phyloP scores from a whole-genome alignment of 805 yeast species.

The Teunomyces tritomae region DNA sequence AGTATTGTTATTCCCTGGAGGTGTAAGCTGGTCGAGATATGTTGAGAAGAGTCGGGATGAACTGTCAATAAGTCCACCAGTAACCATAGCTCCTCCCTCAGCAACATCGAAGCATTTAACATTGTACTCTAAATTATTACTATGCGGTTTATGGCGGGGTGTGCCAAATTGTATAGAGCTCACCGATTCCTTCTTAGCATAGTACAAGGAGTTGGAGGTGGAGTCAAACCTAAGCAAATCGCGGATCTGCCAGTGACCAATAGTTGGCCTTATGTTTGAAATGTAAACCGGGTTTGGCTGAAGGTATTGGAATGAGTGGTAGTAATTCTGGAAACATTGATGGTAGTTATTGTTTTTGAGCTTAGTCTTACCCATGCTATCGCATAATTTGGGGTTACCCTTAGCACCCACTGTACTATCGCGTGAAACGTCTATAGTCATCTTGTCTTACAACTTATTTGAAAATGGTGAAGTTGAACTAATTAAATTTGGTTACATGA shows the following conservation, averaged over 20 bases:
- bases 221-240: slow-evolving; percentile 60
- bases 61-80: slow-evolving; percentile 50
- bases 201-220: slow-evolving; percentile 47
- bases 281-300: slow-evolving; percentile 37
- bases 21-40: slow-evolving; percentile 21
- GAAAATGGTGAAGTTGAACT: background rate
- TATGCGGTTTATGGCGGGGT: slow-evolving; percentile 10
- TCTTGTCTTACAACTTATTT: background rate
- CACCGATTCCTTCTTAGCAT: slow-evolving; percentile 57
- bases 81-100: slow-evolving; percentile 45
- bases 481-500: background rate
- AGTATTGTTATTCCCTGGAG: slow-evolving; percentile 1
- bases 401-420: background rate
- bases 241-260: slow-evolving; percentile 76
- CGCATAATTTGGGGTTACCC: background rate
- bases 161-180: slow-evolving; percentile 13
- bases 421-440: slow-evolving; percentile 6
- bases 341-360: slow-evolving; percentile 7
- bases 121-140: slow-evolving; percentile 54
- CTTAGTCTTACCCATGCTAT: background rate
- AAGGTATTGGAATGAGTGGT: slow-evolving; percentile 37
- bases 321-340: slow-evolving; percentile 42
- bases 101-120: slow-evolving; percentile 69
- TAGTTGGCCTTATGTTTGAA: slow-evolving; percentile 28
- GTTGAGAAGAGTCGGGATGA: slow-evolving; percentile 26